Evolutionary conservation across 2,329 filamentous ascomycete species (phyloP).

Genomic region (Aspergillus fumigatiaffinis): DNA sequence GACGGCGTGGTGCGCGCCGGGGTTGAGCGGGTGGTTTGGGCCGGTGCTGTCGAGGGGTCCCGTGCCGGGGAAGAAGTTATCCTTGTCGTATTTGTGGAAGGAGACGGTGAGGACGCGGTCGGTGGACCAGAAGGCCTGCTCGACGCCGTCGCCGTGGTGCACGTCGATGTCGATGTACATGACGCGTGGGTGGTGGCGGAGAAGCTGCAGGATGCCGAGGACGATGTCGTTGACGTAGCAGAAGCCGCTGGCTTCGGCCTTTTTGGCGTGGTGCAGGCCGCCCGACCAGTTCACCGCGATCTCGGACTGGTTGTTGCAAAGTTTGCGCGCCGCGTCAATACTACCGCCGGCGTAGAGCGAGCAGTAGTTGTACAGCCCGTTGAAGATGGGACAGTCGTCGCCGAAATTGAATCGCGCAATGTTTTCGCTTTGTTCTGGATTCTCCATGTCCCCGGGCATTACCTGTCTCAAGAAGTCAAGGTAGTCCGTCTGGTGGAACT

Average conservation of each 20-base stretch:
- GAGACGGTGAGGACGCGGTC: constrained; percentile 89
- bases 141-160: constrained; percentile 85
- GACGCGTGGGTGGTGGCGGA: constrained; percentile 77
- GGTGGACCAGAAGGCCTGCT: constrained; percentile 85
- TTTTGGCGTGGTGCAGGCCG: constrained; percentile 93
- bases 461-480: constrained; percentile 79
- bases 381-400: constrained; percentile 94
- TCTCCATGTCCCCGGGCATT: constrained; percentile 65
- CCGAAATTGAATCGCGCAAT: constrained; percentile 77
- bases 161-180: constrained; percentile 95
- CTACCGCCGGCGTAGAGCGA: constrained; percentile 89
- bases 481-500: constrained; percentile 86
- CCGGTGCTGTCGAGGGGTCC: constrained; percentile 84
- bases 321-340: constrained; percentile 83
- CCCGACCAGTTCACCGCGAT: constrained; percentile 98
- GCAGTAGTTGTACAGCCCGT: constrained; percentile 92
- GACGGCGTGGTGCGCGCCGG: constrained; percentile 81
- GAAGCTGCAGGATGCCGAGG: constrained; percentile 81
- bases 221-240: constrained; percentile 99
- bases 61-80: constrained; percentile 83
- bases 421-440: constrained; percentile 53
- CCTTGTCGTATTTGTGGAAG: constrained; percentile 92
- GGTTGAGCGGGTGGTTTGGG: constrained; percentile 75
- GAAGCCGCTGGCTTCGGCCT: constrained; percentile 88
- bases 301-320: constrained; percentile 80